Base-by-base conservation (phyloP, 176 grass and related monocot species). In the Oryza glaberrima region DNA sequence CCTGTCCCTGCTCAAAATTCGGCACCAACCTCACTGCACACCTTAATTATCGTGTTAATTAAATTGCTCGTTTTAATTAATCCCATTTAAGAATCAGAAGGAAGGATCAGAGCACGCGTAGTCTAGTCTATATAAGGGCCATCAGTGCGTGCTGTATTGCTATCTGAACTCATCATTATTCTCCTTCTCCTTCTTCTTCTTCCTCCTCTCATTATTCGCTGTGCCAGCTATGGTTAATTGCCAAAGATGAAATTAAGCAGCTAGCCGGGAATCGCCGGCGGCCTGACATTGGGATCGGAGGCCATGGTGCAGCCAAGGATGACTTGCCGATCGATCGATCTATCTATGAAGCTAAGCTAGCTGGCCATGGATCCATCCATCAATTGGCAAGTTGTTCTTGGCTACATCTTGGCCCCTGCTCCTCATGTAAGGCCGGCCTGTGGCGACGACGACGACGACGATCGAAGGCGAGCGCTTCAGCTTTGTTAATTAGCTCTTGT, bases 241-340 rank as follows among this genome's bases (percentile, higher is more conserved):
- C 58, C 46, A 14, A 32, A 13, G 83, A 36, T 1, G 10, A 11
- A 2, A 35, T 35, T 3, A 35, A 35, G 34, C 34, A 35, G 34
- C 34, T 35, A 3, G 34, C 34, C 28, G 28, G 28, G 28, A 30
- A 30, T 44, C 43, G 43, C 82, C 80, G 13, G 58, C 72, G 51
- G 94, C 89, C 89, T 89, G 44, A 76, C 94, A 94, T 94, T 86
- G 78, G 94, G 85, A 45, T 84, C 65, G 64, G 87, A 92, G 64
- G 80, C 82, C 84, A 92, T 90, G 89, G 38, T 90, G 92, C 94
- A 97, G 94, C 94, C 94, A 97, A 97, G 94, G 94, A 97, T 97
- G 94, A 97, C 94, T 97, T 97, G 94, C 94, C 94, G 94, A 87
- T 83, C 66, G 66, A 82, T 82, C 78, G 58, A 78, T 12, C 10